Percentiles rank a stretch among this genome's conserved stretches.
Conservation (phyloP, 176 grass and related monocot species). For the Phoenix dactylifera region DNA sequence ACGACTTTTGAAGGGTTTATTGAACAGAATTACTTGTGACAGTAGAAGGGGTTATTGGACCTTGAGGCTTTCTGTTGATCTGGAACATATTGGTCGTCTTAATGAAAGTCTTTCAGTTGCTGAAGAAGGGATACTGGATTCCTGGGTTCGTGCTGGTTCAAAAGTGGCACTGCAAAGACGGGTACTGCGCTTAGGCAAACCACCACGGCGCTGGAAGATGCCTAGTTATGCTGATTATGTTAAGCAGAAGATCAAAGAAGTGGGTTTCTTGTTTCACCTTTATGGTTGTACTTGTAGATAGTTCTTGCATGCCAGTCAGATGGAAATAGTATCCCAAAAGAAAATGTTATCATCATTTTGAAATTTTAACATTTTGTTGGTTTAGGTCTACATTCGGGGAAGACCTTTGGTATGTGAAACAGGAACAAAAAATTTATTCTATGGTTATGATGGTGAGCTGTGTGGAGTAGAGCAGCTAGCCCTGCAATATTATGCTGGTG, state of each 20-base stretch:
- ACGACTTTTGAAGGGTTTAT: slow-evolving; percentile 53
- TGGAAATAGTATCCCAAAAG: no score
- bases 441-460: slow-evolving; percentile 68
- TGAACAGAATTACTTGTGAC: slow-evolving; percentile 42
- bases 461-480: slow-evolving; percentile 87
- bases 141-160: slow-evolving; percentile 76
- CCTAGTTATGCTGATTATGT: slow-evolving; percentile 70
- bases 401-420: slow-evolving; percentile 60
- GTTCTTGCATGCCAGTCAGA: no score
- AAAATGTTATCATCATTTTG: background rate
- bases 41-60: slow-evolving; percentile 73
- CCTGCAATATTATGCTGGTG: slow-evolving; percentile 77
- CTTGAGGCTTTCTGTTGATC: slow-evolving; percentile 78
- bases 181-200: slow-evolving; percentile 67
- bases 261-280: slow-evolving; percentile 8
- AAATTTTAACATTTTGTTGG: background rate
- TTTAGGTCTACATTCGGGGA: slow-evolving; percentile 61
- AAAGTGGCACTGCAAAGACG: slow-evolving; percentile 66
- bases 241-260: slow-evolving; percentile 65
- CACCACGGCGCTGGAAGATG: slow-evolving; percentile 83
- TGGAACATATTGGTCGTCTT: slow-evolving; percentile 56
- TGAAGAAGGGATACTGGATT: slow-evolving; percentile 62
- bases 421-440: slow-evolving; percentile 78
- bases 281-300: no score
- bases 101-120: slow-evolving; percentile 78